Base-by-base conservation (phyloP, 495 filamentous ascomycete genomes). In the Usnea hakonensis region DNA sequence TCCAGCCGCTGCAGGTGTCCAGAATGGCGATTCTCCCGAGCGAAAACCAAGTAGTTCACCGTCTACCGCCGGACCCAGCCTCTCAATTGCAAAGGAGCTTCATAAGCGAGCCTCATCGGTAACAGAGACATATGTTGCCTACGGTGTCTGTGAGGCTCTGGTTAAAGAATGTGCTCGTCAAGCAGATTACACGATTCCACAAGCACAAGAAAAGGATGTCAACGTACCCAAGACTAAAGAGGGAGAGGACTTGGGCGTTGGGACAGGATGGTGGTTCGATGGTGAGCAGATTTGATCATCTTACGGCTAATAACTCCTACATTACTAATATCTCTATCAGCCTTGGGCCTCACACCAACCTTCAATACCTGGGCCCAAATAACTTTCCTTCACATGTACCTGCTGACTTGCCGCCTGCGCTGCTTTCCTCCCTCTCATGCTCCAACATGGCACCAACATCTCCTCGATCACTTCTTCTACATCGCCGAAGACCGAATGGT, bases 321-420 rank as follows among this genome's bases (percentile, higher is more conserved):
- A 28, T 4, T 44, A 37, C 5, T 56, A 30, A 41, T 53, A 14
- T 26, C 32, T 36, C n/a, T 5, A 16, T 53, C 16, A 81, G 79
- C 79, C 69, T 67, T 91, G 57, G 83, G 80, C 17, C 83, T 96
- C 35, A 73, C 76, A 28, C 88, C 90, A 2, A 98, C 90, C 0
- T 98, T 98, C 76, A 89, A 83, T 62, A 92, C 89, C 54, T 98
- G 94, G 95, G 87, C 95, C 9, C 94, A 97, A 71, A 84, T 97
- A 44, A 92, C 91, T 23, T 91, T 97, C 77, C 81, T 97, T 17
- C 91, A 98, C 77, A 88, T 97, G 85, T 97, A 95, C 78, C 81
- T 96, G 56, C 74, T 97, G 44, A 87, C 87, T n/a, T 87, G 88
- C n/a, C 87, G 93, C 46, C 76, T 97, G 53, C 89, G 94, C 55